Evolutionary conservation across 352 stramenopile genomes (phyloP), one percentile per base, ranked within the genome.

Genomic region (Hyaloperonospora brassicae): DNA sequence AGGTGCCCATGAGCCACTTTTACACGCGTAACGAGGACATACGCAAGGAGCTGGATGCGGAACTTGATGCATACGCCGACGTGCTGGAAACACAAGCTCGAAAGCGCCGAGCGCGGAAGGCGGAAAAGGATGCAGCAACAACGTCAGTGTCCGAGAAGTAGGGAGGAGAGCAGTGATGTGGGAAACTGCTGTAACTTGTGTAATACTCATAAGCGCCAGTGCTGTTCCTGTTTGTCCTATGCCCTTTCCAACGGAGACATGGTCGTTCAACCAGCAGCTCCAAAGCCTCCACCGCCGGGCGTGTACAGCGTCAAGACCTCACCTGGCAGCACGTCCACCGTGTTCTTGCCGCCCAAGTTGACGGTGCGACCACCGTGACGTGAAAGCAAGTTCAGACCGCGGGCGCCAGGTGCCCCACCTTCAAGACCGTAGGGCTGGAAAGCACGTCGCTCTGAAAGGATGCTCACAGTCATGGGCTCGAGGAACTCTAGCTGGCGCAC

Each of bases 401-500:
- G 84, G 52, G 77, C 77, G 17, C 86, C 97, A 25, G 85, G 73
- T 13, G 79, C 86, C 9, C 97, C 97, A 31, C 96, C 97, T 34
- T 75, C 70, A 17, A 99, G 57, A 22, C 97, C 96, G 61, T 98
- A 99, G 14, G 97, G 97, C 54, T 84, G 76, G 62, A 99, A 91
- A 5, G 90, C 85, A 43, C 97, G 85, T 21, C 97, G 85, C 72
- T 99, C 96, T 25, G 93, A 98, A 0, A 99, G 64, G 24, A 99
- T 98, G 61, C 91, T 98, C 44, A 99, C 96, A 3, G 89, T 95
- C 66, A 99, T 91, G 17, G 79, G 74, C 42, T 93, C 63, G 39
- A 98, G 68, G 47, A 98, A 98, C 70, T 98, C 95, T 44, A 99
- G 79, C 56, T 97, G 84, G 35, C 97, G 88, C 41, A 98, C 80